Conservation (phyloP, 2,329 filamentous ascomycete genomes). For the Fusarium foetens region DNA sequence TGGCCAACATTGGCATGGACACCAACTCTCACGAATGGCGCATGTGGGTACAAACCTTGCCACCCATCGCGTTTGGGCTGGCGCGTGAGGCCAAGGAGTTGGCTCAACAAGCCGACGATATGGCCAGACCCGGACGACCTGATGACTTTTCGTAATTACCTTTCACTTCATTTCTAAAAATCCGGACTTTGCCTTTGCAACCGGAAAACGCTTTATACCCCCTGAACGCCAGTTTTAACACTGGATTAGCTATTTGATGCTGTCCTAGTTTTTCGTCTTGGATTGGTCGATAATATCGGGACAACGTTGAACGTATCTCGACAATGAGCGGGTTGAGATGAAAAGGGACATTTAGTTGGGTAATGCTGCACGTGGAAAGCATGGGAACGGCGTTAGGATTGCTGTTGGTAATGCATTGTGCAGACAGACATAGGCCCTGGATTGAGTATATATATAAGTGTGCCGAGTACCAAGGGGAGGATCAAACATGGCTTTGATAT, state of each 20-base stretch:
- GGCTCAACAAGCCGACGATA: conserved; percentile 55
- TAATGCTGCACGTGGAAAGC: conserved; percentile 42
- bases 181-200: conserved; percentile 16
- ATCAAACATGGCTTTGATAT: conserved; percentile 21
- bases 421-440: conserved; percentile 21
- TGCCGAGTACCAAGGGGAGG: conserved; percentile 1
- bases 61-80: conserved; percentile 88
- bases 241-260: conserved; percentile 16
- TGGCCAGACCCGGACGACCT: conserved; percentile 46
- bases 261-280: conserved; percentile 29
- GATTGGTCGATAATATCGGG: conserved; percentile 23
- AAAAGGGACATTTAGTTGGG: conserved; percentile 36
- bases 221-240: conserved; percentile 29
- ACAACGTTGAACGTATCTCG: conserved; percentile 24
- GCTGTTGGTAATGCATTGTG: conserved; percentile 36
- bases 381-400: conserved; percentile 44
- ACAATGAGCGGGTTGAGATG: conserved; percentile 21
- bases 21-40: conserved; percentile 67
- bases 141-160: conserved; percentile 60
- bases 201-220: conserved; percentile 37
- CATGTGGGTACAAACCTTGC: conserved; percentile 75
- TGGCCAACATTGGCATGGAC: conserved; percentile 60
- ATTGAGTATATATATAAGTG: conserved; percentile 15
- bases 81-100: conserved; percentile 84
- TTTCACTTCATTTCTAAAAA: conserved; percentile 26